Base-by-base conservation (phyloP, 169 alveolate species). In the Plasmodium fragile region DNA sequence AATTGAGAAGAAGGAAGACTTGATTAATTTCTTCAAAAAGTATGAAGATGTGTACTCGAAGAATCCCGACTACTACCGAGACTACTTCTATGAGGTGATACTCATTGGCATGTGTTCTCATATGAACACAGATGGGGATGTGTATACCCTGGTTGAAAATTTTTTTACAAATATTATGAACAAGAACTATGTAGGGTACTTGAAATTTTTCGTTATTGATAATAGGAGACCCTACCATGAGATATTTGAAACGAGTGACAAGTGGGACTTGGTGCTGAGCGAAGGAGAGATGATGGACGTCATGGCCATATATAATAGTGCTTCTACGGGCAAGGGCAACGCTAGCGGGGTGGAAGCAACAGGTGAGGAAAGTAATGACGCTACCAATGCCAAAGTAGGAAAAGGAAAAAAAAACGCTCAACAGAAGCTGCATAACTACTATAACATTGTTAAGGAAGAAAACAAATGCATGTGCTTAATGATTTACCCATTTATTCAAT, bases 201-300 rank as follows among this genome's bases (percentile, higher is more conserved):
- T 84, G n/a, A 84, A 84, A 49, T 84, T 84, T 73, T 84, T 72
- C 41, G 93, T 84, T 52, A 73, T 84, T 39, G 93, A 84, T 7
- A 84, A 84, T 84, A 84, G 78, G 43, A 30, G 93, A 6, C 93
- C 93, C 3, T 84, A 73, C 32, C 77, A 84, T 52, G 93, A 84
- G 41, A 84, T 84, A 8, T 84, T 84, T 65, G 43, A n/a, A 13
- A 75, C 45, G 6, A 73, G 65, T 84, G 75, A 72, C 34, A 84
- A 65, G 59, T 84, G 93, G 93, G 85, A 84, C n/a, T 34, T 84
- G 30, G 93, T 84, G 11, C 25, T 84, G 25, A 84, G 65, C 36
- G 93, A 84, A 16, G 22, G 22, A 3, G 93, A 84, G 28, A 81
- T 32, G 34, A 52, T 36, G 39, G 93, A 84, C 53, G 49, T 84